Base-by-base conservation (phyloP, 2,329 filamentous ascomycete genomes). In the Exophiala xenobiotica region DNA sequence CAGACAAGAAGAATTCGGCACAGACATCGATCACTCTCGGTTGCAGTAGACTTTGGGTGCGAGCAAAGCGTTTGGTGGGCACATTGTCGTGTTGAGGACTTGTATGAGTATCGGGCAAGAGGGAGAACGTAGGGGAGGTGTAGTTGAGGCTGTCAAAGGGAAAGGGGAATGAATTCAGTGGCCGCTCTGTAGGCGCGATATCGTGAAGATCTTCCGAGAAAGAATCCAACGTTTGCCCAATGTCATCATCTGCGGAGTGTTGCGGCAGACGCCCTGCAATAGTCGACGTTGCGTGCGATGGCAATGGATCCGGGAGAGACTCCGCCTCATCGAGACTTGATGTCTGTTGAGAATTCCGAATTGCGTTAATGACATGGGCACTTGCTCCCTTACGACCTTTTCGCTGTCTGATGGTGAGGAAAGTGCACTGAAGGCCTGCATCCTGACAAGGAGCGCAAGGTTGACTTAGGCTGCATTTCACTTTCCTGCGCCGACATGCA, bases 321-420 rank as follows among this genome's bases (percentile, higher is more conserved):
- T n/a, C n/a, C n/a, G 27, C 14, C 27, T 31, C 4, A n/a, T 9
- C 11, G 4, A 31, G 8, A 3, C 4, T 31, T n/a, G 27, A 12
- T 31, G 27, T 31, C 27, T 31, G 11, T 63, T 88, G 84, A 0
- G 76, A 84, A 63, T 86, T 82, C 60, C 85, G 79, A 54, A 88
- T 66, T 64, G 88, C 84, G 65, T 82, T 87, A 68, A 88, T 86
- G 50, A 88, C 83, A 68, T 87, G 88, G 41, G 86, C 86, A 54
- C 84, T 75, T 24, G 82, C 86, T 59, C 85, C 85, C 69, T 87
- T 87, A 33, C 85, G 85, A 1, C 85, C 85, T 67, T 87, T 88
- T 71, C 87, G 87, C 70, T 86, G 84, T 2, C 84, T 84, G 29
- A 87, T 82, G 29, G 83, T 82, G 71, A 86, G 83, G 75, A 87